Evolutionary conservation across 805 yeast species (phyloP), one percentile per base, ranked within the genome.

Genomic region (Jamesozyma spencerorum): DNA sequence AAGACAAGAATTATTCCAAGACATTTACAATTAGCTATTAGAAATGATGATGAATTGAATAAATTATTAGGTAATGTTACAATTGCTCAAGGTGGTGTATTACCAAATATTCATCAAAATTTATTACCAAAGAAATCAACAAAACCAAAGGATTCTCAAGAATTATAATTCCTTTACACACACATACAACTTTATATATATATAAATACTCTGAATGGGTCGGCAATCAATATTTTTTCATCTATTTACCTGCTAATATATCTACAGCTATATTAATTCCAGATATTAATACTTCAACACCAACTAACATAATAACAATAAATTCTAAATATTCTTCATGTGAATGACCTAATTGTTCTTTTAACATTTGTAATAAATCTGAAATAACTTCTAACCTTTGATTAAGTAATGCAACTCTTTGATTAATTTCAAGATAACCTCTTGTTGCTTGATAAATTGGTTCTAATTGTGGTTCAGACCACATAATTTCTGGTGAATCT

Each of bases 1-100:
- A 92, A 90, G 79, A 81, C 96, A 63, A 88, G 97, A 82, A 88
- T 88, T 60, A 86, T 87, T 60, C 97, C 97, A 74, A 90, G 97
- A 78, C 97, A 88, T 72, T 79, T 88, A 71, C 96, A 88, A 73
- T 79, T 88, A 60, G 97, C 97, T 69, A 88, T 88, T 77, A 85
- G 97, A 79, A 90, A 88, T 66, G 97, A 90, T 77, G 97, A 90
- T 73, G 97, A 90, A 72, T 79, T 90, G 70, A 88, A 90, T 85
- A 87, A 85, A 70, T 78, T 88, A 60, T 76, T 90, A 53, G 79
- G 81, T 50, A 86, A 86, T 67, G 98, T 90, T 53, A 88, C 96
- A 51, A 90, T 88, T 61, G 96, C 97, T 55, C 94, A 87, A 72
- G 97, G 97, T 81, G 97, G 97, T 85, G 97, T 90, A 59, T 78